Evolutionary conservation across 352 stramenopile genomes (phyloP).

Genomic region (Phytophthora tubulina): DNA sequence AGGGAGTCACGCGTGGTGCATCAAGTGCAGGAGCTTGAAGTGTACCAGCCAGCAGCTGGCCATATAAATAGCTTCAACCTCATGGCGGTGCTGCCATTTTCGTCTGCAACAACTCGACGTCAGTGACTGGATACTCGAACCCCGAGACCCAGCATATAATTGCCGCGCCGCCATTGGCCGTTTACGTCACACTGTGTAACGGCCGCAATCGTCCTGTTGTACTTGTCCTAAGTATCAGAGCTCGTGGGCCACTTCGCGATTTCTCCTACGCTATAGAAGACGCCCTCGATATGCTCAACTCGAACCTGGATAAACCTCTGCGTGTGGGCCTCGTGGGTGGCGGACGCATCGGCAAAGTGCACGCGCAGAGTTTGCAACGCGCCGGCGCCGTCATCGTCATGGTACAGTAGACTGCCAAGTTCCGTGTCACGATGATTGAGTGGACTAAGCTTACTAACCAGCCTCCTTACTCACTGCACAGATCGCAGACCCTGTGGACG

Average conservation of each 20-base stretch:
- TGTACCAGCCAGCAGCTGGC: not conserved
- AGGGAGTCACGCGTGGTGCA: not conserved
- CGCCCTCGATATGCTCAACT: conserved; percentile 40
- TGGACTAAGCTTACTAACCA: no score
- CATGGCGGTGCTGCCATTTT: not conserved
- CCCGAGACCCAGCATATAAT: not conserved
- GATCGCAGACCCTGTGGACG: conserved; percentile 53
- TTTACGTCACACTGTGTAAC: conserved; percentile 3
- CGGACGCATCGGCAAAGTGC: conserved; percentile 73
- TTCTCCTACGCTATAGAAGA: conserved; percentile 3
- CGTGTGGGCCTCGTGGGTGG: conserved; percentile 74
- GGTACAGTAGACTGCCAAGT: conserved; percentile 12
- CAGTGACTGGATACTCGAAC: not conserved
- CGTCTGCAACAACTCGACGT: conserved; percentile 9
- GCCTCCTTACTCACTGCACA: conserved; percentile 4
- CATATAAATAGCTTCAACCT: conserved; percentile 28
- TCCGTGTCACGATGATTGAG: not conserved
- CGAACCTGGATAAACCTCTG: conserved; percentile 40
- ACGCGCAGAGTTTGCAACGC: conserved; percentile 63
- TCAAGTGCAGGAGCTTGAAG: conserved; percentile 14
- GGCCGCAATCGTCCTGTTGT: conserved; percentile 18
- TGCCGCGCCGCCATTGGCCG: conserved; percentile 10
- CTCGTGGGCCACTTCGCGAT: conserved; percentile 17
- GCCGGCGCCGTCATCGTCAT: conserved; percentile 55
- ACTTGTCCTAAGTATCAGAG: conserved; percentile 21